These are phyloP conservation scores for Priceomyces melissophilus DNA, from an alignment of 805 yeast species.

Conservation along the genomic window DNA sequence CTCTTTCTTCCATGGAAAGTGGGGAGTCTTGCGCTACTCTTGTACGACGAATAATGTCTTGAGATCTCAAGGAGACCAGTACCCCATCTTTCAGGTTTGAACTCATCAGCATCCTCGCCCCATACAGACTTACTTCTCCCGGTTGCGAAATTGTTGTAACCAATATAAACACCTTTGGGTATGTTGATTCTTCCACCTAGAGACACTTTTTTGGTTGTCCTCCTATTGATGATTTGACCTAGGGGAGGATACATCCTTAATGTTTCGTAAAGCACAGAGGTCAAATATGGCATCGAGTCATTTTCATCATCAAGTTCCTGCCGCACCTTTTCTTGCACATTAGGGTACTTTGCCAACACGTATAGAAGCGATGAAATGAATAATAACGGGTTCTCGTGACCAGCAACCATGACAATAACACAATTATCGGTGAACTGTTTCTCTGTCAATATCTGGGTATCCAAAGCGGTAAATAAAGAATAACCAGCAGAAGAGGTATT, in stretches of 20 bases:
- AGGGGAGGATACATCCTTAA: conserved; percentile 54
- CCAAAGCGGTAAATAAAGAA: conserved; percentile 37
- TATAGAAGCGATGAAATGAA: conserved; percentile 46
- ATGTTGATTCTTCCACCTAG: conserved; percentile 43
- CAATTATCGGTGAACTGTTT: conserved; percentile 53
- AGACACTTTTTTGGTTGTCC: conserved; percentile 32
- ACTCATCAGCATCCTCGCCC: conserved; percentile 43
- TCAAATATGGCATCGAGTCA: conserved; percentile 20
- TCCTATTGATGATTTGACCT: conserved; percentile 52
- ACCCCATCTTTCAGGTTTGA: conserved; percentile 56
- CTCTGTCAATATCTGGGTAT: conserved; percentile 33
- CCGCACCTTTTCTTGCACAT: conserved; percentile 31
- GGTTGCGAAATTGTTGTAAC: conserved; percentile 52
- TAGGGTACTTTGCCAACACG: conserved; percentile 41
- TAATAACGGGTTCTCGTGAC: conserved; percentile 62
- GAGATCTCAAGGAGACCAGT: conserved; percentile 30
- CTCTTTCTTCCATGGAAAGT: conserved; percentile 60
- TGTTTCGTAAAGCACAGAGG: conserved; percentile 43
- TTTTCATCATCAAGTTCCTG: conserved; percentile 6
- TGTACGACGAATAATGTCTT: conserved; percentile 39
- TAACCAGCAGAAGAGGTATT: conserved; percentile 39
- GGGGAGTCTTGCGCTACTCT: conserved; percentile 44
- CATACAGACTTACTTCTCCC: conserved; percentile 44
- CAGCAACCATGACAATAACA: conserved; percentile 55
- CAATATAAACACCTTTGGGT: conserved; percentile 52